phyloP scores from a whole-genome alignment of 768 basidiomycete genomes.

The Crepidotus variabilis region DNA sequence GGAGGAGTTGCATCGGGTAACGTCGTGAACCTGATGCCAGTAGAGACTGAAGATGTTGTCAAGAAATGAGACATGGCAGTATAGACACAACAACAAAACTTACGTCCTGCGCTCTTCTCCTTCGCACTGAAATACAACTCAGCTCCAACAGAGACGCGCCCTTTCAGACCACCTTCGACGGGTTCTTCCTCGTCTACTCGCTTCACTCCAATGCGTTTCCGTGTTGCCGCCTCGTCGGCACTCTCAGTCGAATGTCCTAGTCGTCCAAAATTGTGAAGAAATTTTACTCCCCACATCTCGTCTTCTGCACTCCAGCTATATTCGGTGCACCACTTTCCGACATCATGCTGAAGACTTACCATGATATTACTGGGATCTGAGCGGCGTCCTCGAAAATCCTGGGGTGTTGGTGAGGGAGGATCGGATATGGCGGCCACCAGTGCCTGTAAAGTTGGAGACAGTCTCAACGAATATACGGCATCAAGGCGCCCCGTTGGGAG shows the following conservation, averaged over 20 bases:
- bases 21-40: conserved; percentile 92
- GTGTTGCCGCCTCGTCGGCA: conserved; percentile 19
- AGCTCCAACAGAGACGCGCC: conserved; percentile 87
- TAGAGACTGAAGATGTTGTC: conserved; percentile 59
- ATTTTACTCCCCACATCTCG: conserved; percentile 85
- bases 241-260: conserved; percentile 39
- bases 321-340: conserved; percentile 90
- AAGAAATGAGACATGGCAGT: neutral
- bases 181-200: conserved; percentile 95
- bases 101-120: conserved; percentile 89
- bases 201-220: conserved; percentile 37
- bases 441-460: conserved; percentile 76
- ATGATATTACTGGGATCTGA: conserved; percentile 66
- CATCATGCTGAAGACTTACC: conserved; percentile 87
- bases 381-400: conserved; percentile 39
- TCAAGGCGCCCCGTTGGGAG: conserved; percentile 86
- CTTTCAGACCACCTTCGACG: conserved; percentile 86
- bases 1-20: conserved; percentile 75
- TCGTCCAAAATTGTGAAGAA: conserved; percentile 90
- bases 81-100: conserved; percentile 1
- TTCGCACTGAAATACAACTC: conserved; percentile 93
- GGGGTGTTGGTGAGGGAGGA: conserved; percentile 48
- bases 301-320: conserved; percentile 95
- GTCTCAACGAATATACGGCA: conserved; percentile 80
- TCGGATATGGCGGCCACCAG: conserved; percentile 87